These are phyloP conservation scores for Tubosaeta brunneosetosa DNA, from an alignment of 768 basidiomycete species.

Conservation along the genomic window DNA sequence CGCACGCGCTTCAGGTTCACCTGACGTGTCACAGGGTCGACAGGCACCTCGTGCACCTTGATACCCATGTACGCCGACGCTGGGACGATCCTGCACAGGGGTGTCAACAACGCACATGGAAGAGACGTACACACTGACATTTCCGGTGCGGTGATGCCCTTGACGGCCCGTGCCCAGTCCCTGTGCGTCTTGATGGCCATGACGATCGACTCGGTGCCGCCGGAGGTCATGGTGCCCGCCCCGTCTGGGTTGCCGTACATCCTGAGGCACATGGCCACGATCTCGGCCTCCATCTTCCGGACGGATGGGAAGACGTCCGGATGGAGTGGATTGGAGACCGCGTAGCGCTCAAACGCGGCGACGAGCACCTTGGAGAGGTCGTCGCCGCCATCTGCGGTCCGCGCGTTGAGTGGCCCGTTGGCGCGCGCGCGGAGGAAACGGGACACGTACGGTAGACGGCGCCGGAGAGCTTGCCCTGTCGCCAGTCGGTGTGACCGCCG, in stretches of 20 bases:
- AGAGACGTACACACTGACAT: slow-evolving; percentile 53
- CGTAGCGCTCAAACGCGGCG: slow-evolving; percentile 76
- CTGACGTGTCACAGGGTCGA: slow-evolving; percentile 70
- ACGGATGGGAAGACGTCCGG: slow-evolving; percentile 91
- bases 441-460: slow-evolving; percentile 76
- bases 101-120: no score
- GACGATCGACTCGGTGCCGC: slow-evolving; percentile 94
- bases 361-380: slow-evolving; percentile 76
- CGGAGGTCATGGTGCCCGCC: slow-evolving; percentile 90
- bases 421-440: neutral
- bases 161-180: slow-evolving; percentile 83
- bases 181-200: slow-evolving; percentile 94
- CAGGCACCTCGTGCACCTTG: slow-evolving; percentile 84
- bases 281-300: slow-evolving; percentile 96
- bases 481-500: slow-evolving; percentile 49
- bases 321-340: slow-evolving; percentile 86
- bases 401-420: neutral
- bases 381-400: slow-evolving; percentile 68
- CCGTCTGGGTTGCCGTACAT: slow-evolving; percentile 83
- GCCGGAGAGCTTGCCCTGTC: slow-evolving; percentile 71
- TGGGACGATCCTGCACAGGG: slow-evolving; percentile 79
- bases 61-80: slow-evolving; percentile 79
- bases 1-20: slow-evolving; percentile 73
- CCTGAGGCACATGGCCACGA: slow-evolving; percentile 81
- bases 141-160: slow-evolving; percentile 88